Evolutionary conservation across 345 rosid species (phyloP).

Genomic region (Luvunga scandens): DNA sequence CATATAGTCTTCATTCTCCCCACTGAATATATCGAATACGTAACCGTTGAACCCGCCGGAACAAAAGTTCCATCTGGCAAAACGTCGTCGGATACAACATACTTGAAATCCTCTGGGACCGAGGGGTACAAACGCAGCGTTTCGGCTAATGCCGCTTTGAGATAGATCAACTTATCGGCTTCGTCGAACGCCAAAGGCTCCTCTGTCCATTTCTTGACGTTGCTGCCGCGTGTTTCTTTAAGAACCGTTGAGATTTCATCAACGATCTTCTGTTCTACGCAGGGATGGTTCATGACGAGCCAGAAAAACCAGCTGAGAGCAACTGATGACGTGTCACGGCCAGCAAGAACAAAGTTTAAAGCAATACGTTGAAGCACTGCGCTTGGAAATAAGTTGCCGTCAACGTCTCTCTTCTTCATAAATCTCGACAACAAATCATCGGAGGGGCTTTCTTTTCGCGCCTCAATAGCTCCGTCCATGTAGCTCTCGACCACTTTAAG

Average conservation of each 20-base stretch:
- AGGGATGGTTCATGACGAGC: slow-evolving; percentile 71
- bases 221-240: slow-evolving; percentile 59
- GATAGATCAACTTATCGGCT: slow-evolving; percentile 66
- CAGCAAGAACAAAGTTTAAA: slow-evolving; percentile 84
- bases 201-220: slow-evolving; percentile 56
- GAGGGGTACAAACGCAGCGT: slow-evolving; percentile 90
- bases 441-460: slow-evolving; percentile 66
- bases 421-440: slow-evolving; percentile 85
- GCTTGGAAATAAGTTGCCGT: slow-evolving; percentile 56
- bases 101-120: slow-evolving; percentile 84
- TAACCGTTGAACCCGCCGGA: slow-evolving; percentile 82
- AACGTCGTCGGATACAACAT: slow-evolving; percentile 66
- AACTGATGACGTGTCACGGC: slow-evolving; percentile 89
- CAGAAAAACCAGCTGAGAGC: slow-evolving; percentile 97
- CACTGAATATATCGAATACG: slow-evolving; percentile 80
- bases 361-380: slow-evolving; percentile 82
- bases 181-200: slow-evolving; percentile 78
- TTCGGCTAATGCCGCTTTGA: slow-evolving; percentile 86
- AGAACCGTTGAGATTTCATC: slow-evolving; percentile 58
- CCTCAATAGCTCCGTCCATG: slow-evolving; percentile 65
- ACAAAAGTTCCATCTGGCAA: slow-evolving; percentile 74
- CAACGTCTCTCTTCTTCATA: slow-evolving; percentile 66
- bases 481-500: slow-evolving; percentile 58
- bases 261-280: slow-evolving; percentile 63
- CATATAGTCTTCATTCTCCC: slow-evolving; percentile 91